Conservation (phyloP, 2,329 filamentous ascomycete genomes). For the Aspergillus candidus region DNA sequence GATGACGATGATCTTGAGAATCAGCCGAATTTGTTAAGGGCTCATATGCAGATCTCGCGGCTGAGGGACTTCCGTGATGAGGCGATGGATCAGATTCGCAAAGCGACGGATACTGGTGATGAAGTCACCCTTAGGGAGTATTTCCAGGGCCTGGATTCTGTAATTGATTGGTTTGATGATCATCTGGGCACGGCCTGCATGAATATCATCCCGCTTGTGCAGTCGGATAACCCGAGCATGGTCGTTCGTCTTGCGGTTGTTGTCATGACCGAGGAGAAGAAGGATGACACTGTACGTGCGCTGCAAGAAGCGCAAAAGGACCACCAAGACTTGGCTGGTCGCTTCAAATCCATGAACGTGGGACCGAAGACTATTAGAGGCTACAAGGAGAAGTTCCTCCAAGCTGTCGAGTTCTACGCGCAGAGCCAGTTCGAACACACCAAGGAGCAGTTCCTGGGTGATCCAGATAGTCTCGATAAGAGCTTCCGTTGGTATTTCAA, state of each 20-base stretch:
- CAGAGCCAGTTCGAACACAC: slow-evolving; percentile 67
- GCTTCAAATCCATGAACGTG: slow-evolving; percentile 92
- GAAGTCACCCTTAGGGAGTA: slow-evolving; percentile 83
- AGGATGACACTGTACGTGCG: slow-evolving; percentile 83
- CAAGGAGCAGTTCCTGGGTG: slow-evolving; percentile 70
- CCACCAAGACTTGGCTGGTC: slow-evolving; percentile 85
- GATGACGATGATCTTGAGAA: slow-evolving; percentile 82
- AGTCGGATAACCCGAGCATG: slow-evolving; percentile 78
- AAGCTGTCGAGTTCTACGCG: slow-evolving; percentile 68
- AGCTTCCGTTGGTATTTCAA: slow-evolving; percentile 96
- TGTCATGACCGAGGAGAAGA: slow-evolving; percentile 94
- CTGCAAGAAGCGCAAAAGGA: slow-evolving; percentile 92
- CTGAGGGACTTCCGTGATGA: slow-evolving; percentile 91
- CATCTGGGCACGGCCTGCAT: slow-evolving; percentile 84
- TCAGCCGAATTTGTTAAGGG: slow-evolving; percentile 83
- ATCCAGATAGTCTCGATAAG: slow-evolving; percentile 79
- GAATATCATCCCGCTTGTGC: slow-evolving; percentile 81
- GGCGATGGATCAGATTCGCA: slow-evolving; percentile 90
- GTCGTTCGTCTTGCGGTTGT: slow-evolving; percentile 88
- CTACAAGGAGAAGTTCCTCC: slow-evolving; percentile 93
- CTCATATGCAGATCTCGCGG: slow-evolving; percentile 88
- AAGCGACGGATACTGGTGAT: slow-evolving; percentile 64
- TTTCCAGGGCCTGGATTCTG: slow-evolving; percentile 77
- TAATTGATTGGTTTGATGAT: slow-evolving; percentile 92
- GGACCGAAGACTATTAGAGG: slow-evolving; percentile 87